Evolutionary conservation across 2,329 filamentous ascomycete species (phyloP).

Genomic region (Fusarium sp.): DNA sequence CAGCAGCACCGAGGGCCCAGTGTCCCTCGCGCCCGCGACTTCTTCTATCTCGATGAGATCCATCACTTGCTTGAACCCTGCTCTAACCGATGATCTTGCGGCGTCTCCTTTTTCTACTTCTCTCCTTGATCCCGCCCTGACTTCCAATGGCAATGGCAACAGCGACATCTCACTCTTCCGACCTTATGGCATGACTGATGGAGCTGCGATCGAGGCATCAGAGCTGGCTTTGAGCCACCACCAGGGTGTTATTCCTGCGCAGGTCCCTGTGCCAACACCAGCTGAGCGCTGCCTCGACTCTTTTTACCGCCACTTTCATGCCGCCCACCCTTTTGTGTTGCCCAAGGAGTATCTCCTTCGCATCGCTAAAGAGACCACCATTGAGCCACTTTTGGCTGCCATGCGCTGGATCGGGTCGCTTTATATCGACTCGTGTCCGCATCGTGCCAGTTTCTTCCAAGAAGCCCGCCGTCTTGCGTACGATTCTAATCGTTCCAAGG

Average conservation of each 20-base stretch:
- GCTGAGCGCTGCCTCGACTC: conserved; percentile 64
- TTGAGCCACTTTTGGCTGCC: conserved; percentile 60
- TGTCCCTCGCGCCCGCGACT: conserved; percentile 52
- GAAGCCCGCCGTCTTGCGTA: conserved; percentile 64
- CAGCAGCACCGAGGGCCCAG: conserved; percentile 47
- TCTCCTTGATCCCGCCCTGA: conserved; percentile 15
- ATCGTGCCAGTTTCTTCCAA: conserved; percentile 61
- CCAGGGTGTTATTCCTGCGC: conserved; percentile 25
- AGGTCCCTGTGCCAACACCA: conserved; percentile 47
- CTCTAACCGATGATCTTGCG: conserved; percentile 23
- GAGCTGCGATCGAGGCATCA: conserved; percentile 41
- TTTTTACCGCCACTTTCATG: conserved; percentile 66
- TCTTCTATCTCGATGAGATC: conserved; percentile 30
- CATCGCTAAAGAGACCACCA: conserved; percentile 56
- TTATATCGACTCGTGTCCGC: conserved; percentile 58
- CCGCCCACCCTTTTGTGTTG: conserved; percentile 65
- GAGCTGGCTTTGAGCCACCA: conserved; percentile 30
- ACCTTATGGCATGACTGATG: conserved; percentile 30
- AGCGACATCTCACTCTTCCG: conserved; percentile 25
- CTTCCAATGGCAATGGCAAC: conserved; percentile 10
- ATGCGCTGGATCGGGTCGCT: conserved; percentile 65
- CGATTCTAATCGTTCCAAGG: conserved; percentile 55
- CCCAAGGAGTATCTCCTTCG: conserved; percentile 60
- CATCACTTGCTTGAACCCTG: conserved; percentile 21
- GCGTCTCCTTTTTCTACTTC: conserved; percentile 35